A percentile compares a stretch with the other conserved stretches of the same genome.
phyloP scores from a whole-genome alignment of 2,329 filamentous ascomycete genomes.

The Aureobasidium melanogenum region DNA sequence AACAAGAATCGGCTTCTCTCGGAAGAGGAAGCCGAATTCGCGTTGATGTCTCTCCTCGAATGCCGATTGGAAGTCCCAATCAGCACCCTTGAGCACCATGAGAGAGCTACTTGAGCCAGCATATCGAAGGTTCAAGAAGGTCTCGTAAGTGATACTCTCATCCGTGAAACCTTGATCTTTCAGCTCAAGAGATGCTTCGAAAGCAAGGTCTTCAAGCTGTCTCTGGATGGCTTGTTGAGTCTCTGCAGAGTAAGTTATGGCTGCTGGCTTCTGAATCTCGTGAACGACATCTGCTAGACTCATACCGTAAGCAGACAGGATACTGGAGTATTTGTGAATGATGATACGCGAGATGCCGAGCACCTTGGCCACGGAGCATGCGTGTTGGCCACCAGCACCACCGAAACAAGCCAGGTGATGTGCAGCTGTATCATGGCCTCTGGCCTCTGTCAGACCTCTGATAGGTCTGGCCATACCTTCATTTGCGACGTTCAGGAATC shows the following conservation, averaged over 20 bases:
- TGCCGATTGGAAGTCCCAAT: slow-evolving; percentile 26
- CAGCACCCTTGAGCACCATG: slow-evolving; percentile 30
- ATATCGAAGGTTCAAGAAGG: slow-evolving; percentile 38
- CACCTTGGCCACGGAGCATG: slow-evolving; percentile 35
- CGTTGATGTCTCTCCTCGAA: slow-evolving; percentile 32
- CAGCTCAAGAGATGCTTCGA: slow-evolving; percentile 50
- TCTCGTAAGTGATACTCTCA: slow-evolving; percentile 20
- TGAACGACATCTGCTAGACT: slow-evolving; percentile 39
- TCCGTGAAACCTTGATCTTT: slow-evolving; percentile 56
- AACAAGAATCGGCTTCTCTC: slow-evolving; percentile 31
- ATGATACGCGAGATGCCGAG: slow-evolving; percentile 36
- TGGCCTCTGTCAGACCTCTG: slow-evolving; percentile 22
- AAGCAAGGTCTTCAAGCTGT: slow-evolving; percentile 47
- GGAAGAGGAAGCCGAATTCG: slow-evolving; percentile 35
- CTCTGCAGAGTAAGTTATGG: slow-evolving; percentile 20
- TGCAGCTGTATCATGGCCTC: slow-evolving; percentile 18
- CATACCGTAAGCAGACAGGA: slow-evolving; percentile 41
- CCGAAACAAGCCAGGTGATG: slow-evolving; percentile 24
- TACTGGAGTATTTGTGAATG: slow-evolving; percentile 38
- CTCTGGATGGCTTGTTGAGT: slow-evolving; percentile 61
- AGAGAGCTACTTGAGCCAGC: slow-evolving; percentile 36
- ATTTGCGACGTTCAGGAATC: slow-evolving; percentile 23
- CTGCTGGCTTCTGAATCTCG: slow-evolving; percentile 31
- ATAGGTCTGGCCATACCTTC: slow-evolving; percentile 25
- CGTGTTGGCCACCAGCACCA: slow-evolving; percentile 36